Base-by-base conservation (phyloP, 169 alveolate species). In the Toxoplasma gondii region DNA sequence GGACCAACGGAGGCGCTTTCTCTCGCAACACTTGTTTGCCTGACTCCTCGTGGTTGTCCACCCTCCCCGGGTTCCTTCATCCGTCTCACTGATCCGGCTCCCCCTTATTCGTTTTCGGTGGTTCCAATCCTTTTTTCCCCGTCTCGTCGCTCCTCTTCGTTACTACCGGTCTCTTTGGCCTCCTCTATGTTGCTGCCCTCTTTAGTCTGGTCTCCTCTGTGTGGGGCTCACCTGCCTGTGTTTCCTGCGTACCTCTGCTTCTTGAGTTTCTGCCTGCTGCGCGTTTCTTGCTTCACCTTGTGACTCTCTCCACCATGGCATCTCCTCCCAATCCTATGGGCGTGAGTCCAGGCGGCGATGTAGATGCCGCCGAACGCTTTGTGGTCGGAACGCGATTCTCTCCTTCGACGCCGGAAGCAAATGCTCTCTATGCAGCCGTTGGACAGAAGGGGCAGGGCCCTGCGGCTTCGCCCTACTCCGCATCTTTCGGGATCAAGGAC, bases 391-490 rank as follows among this genome's bases (percentile, higher is more conserved):
- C 90, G 34, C 53, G 90, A 27, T 82, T 43, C 29, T 82, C 90
- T 12, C 90, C 90, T 17, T 22, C 90, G 69, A 82, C 90, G 69
- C 90, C 90, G 17, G 90, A 82, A 24, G 90, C 90, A 17, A 29
- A 24, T 39, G 90, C 90, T 36, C 64, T 82, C 53, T 82, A 82
- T 44, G 90, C 90, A 4, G 90, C 90, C 69, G 90, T 36, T 22
- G 64, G 90, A 17, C 43, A 22, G 74, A 27, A 44, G 27, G 90
- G 41, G 67, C 69, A 31, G 90, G 12, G 36, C 67, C 17, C 41
- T 34, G 90, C 69, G 36, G 90, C 90, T 22, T 82, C 90, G 34
- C 90, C 90, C 31, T 82, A 43, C 36, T 38, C 90, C 12, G 53
- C 90, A 12, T 38, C 90, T 39, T 38, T 43, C 39, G 90, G 67